Percentiles rank a stretch among this genome's conserved stretches.
Evolutionary conservation across 2,329 filamentous ascomycete species (phyloP).

Genomic region (Colletotrichum sublineola): DNA sequence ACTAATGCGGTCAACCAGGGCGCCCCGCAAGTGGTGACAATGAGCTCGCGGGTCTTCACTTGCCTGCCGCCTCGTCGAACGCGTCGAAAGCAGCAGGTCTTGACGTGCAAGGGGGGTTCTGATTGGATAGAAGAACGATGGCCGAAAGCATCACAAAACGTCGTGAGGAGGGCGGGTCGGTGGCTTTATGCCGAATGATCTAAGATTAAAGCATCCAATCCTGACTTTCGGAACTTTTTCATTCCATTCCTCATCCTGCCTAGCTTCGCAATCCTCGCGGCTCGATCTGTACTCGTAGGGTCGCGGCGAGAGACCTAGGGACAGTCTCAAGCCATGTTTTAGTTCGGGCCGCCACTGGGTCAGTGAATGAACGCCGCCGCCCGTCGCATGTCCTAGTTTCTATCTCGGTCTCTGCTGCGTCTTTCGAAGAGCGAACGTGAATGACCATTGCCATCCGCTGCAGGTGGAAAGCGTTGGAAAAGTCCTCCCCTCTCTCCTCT

Average conservation of each 20-base stretch:
- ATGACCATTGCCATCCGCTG: constrained; percentile 11
- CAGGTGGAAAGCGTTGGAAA: constrained; percentile 20
- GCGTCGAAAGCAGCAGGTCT: constrained; percentile 32
- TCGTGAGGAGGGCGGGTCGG: constrained; percentile 27
- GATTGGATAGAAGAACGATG: constrained; percentile 22
- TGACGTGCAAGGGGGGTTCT: background rate
- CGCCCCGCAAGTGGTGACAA: constrained; percentile 34
- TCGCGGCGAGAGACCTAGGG: constrained; percentile 26
- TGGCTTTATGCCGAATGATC: constrained; percentile 39
- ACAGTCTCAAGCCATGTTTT: constrained; percentile 41
- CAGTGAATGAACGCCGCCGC: constrained; percentile 23
- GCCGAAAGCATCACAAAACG: constrained; percentile 37
- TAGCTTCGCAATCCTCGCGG: constrained; percentile 18
- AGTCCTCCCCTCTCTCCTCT: background rate
- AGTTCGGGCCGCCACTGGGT: constrained; percentile 35
- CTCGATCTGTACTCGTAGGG: constrained; percentile 29
- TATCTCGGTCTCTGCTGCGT: constrained; percentile 1
- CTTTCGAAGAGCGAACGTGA: constrained; percentile 10
- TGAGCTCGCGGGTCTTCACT: constrained; percentile 18
- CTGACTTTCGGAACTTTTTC: constrained; percentile 24
- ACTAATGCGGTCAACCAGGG: constrained; percentile 19
- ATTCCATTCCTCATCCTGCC: constrained; percentile 4
- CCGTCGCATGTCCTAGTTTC: constrained; percentile 7
- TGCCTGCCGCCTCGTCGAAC: constrained; percentile 13
- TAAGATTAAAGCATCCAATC: constrained; percentile 23